Evolutionary conservation across 306 rosid species (phyloP), one percentile per base, ranked within the genome.

Genomic region (Cicer pinnatifidum): DNA sequence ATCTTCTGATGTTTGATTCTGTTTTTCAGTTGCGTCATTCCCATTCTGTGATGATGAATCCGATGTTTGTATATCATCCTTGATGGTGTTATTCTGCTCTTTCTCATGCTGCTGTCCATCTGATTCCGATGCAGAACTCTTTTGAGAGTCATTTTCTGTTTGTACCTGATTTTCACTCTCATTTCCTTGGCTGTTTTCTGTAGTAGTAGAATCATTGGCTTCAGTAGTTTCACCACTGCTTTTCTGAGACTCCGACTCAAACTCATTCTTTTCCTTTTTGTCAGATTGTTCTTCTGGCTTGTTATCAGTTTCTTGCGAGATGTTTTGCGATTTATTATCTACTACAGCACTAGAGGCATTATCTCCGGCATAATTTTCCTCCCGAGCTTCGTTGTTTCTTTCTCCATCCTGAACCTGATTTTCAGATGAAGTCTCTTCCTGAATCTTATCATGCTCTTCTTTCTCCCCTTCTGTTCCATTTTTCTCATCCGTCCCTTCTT

Each of bases 321-420:
- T 13, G 37, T 80, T 85, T 80, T 83, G 86, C 7, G 82, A 75
- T 63, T 80, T 86, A 23, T 87, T 79, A 28, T 66, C 89, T 11
- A 60, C 90, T 12, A 93, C 93, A 52, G 89, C 94, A 80, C 93
- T 91, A 38, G 97, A 84, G 67, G 97, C 96, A 71, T 89, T 87
- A 74, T 94, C 97, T 52, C 84, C 96, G 43, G 88, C 77, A 86
- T 91, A 89, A 33, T 86, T 56, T 67, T 87, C 88, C 85, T 89
- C 96, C 80, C 95, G 85, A 11, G 85, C 87, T 54, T 83, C 90
- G 16, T 68, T 82, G 39, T 67, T 85, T 59, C 37, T 78, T 28
- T 75, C 88, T 44, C 88, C 92, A 74, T 88, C 91, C 73, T 78
- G 92, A 76, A 81, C 86, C 78, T 47, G 85, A 63, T 80, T 76